These are phyloP conservation scores for Backusella psychrophila DNA, from an alignment of 192 early-diverging fungal genomes.

Conservation along the genomic window DNA sequence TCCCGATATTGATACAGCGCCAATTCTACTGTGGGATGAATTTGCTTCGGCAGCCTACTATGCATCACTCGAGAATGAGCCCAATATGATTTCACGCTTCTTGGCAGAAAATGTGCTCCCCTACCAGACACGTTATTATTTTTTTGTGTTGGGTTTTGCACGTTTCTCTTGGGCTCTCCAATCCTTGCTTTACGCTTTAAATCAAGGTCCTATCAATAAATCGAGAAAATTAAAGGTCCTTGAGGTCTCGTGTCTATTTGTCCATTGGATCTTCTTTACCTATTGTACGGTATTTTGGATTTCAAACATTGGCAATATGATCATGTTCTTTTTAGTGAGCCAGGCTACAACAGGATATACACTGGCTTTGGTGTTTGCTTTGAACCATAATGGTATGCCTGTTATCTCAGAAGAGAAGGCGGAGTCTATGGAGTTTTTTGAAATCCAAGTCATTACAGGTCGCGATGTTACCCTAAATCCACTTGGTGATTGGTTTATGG, in stretches of 20 bases:
- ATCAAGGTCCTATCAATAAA: conserved; percentile 46
- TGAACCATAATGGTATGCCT: conserved; percentile 87
- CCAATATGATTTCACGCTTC: conserved; percentile 52
- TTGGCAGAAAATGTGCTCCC: conserved; percentile 47
- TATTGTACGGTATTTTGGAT: conserved; percentile 45
- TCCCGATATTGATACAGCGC: conserved; percentile 85
- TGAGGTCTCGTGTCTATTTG: conserved; percentile 52
- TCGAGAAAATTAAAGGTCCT: conserved; percentile 39
- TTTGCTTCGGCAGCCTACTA: conserved; percentile 53
- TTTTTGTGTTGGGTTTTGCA: conserved; percentile 71
- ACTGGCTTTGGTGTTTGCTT: conserved; percentile 70
- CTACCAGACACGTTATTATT: conserved; percentile 61
- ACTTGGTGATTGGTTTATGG: conserved; percentile 77
- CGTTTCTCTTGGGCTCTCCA: conserved; percentile 72
- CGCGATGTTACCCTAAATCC: conserved; percentile 61
- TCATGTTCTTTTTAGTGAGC: conserved; percentile 61
- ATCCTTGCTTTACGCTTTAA: conserved; percentile 56
- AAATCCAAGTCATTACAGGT: conserved; percentile 72
- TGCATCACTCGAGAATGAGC: conserved; percentile 46
- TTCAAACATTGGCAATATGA: conserved; percentile 31
- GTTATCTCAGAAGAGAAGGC: conserved; percentile 64
- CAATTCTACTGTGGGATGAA: conserved; percentile 73
- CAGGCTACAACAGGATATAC: conserved; percentile 70
- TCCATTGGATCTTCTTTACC: conserved; percentile 73
- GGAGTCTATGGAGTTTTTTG: conserved; percentile 68